Percentiles rank a stretch among this genome's conserved stretches.
Conservation (phyloP, 352 stramenopile species). For the Pythium sp. region DNA sequence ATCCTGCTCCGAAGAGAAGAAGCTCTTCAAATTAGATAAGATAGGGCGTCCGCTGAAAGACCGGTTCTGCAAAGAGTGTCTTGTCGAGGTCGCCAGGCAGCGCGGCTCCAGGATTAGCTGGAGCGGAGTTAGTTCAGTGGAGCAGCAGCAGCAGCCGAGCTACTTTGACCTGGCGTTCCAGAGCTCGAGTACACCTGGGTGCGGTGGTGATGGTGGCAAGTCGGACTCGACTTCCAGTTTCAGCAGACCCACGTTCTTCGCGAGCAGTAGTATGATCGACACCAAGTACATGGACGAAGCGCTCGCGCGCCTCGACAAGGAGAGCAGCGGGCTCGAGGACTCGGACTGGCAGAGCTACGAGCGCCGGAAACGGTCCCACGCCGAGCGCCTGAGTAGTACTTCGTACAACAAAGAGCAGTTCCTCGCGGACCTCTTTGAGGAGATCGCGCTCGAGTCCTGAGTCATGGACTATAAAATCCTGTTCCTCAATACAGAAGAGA, state of each 20-base stretch:
- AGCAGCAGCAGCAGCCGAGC: background rate
- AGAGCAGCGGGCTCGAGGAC: background rate
- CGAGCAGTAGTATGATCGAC: conserved; percentile 21
- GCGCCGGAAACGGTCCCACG: background rate
- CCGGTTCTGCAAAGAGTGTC: conserved; percentile 44
- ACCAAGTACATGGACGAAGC: conserved; percentile 2
- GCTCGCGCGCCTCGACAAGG: background rate
- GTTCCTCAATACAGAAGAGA: no score
- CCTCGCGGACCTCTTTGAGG: conserved; percentile 1
- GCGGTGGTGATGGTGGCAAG: background rate
- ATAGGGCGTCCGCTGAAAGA: conserved; percentile 31
- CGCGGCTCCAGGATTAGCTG: conserved; percentile 12
- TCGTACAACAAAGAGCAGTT: conserved; percentile 8
- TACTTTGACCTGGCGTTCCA: conserved; percentile 22
- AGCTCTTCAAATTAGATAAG: conserved; percentile 46
- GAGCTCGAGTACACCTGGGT: background rate
- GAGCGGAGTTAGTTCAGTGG: background rate
- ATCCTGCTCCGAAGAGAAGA: conserved; percentile 46
- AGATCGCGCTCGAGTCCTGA: background rate
- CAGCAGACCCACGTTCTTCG: background rate
- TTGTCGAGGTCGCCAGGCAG: conserved; percentile 22
- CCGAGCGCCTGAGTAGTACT: background rate
- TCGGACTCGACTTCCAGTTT: background rate
- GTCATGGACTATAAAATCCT: no score
- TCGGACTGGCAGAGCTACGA: conserved; percentile 3